phyloP scores from a whole-genome alignment of 1,139 yeast species.

The Dujonia santamariae region DNA sequence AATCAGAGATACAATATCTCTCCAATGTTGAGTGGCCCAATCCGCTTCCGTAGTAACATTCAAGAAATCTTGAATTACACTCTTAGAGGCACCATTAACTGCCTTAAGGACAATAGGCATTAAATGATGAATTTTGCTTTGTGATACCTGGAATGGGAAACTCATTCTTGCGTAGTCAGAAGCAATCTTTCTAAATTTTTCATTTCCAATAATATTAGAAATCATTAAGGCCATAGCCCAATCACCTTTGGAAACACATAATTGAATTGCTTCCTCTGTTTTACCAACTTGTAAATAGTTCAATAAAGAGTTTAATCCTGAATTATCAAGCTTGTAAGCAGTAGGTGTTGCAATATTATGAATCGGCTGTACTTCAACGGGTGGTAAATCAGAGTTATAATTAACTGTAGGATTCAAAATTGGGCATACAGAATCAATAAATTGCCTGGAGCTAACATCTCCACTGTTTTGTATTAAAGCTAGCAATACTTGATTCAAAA shows the following conservation, averaged over 20 bases:
- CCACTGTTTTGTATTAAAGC: constrained; percentile 29
- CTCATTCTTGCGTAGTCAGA: constrained; percentile 37
- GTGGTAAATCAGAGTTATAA: constrained; percentile 13
- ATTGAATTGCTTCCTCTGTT: constrained; percentile 61
- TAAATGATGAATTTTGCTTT: constrained; percentile 45
- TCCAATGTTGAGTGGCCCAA: constrained; percentile 55
- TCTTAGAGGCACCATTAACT: constrained; percentile 59
- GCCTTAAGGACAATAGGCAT: constrained; percentile 64
- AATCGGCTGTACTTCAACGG: no score
- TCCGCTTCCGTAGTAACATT: constrained; percentile 38
- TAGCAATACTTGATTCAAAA: constrained; percentile 30
- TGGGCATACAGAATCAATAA: constrained; percentile 24
- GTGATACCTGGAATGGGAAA: constrained; percentile 39
- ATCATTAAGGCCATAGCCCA: constrained; percentile 78
- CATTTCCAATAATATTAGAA: constrained; percentile 63
- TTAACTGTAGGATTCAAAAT: constrained; percentile 36
- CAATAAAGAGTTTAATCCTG: constrained; percentile 35
- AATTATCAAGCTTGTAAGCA: constrained; percentile 35
- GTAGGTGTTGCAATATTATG: constrained; percentile 18
- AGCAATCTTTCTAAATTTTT: constrained; percentile 58
- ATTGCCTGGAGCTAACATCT: constrained; percentile 23
- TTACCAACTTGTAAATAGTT: constrained; percentile 57
- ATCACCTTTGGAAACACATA: constrained; percentile 61
- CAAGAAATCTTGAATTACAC: constrained; percentile 49
- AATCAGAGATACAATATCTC: constrained; percentile 45